A percentile compares a stretch with the other conserved stretches of the same genome.
These are phyloP conservation scores for Lasiodiplodia sp. DNA, from an alignment of 2,329 filamentous ascomycete genomes.

Conservation along the genomic window DNA sequence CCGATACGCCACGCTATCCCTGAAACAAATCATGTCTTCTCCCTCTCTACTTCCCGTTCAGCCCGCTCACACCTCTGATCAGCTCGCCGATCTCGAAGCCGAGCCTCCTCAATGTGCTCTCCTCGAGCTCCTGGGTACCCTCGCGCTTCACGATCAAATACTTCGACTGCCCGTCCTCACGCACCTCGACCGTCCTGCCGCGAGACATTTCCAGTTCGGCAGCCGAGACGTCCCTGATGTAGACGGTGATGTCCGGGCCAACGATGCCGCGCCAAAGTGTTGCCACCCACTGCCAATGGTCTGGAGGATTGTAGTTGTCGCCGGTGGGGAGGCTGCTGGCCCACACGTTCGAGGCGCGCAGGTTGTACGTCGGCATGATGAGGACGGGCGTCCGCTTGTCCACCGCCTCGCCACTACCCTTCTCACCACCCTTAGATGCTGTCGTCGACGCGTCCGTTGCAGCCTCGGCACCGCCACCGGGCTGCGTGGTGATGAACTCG, in stretches of 20 bases:
- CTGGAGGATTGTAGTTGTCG: constrained; percentile 80
- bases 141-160: constrained; percentile 49
- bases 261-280: constrained; percentile 89
- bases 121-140: constrained; percentile 44
- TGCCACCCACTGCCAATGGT: constrained; percentile 98
- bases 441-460: not conserved
- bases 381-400: constrained; percentile 67
- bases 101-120: constrained; percentile 70
- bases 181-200: constrained; percentile 48
- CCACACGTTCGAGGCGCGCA: constrained; percentile 78
- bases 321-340: constrained; percentile 76
- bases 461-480: not conserved
- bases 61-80: constrained; percentile 52
- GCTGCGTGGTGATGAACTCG: constrained; percentile 56
- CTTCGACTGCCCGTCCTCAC: constrained; percentile 48
- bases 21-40: not conserved
- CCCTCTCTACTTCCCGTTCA: constrained; percentile 1
- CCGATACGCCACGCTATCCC: not conserved
- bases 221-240: constrained; percentile 58
- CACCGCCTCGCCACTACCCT: not conserved
- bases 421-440: not conserved
- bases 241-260: constrained; percentile 80
- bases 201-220: constrained; percentile 33
- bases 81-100: constrained; percentile 91
- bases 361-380: constrained; percentile 79